phyloP scores from a whole-genome alignment of 805 yeast species.

The Nadsonia fulvescens region DNA sequence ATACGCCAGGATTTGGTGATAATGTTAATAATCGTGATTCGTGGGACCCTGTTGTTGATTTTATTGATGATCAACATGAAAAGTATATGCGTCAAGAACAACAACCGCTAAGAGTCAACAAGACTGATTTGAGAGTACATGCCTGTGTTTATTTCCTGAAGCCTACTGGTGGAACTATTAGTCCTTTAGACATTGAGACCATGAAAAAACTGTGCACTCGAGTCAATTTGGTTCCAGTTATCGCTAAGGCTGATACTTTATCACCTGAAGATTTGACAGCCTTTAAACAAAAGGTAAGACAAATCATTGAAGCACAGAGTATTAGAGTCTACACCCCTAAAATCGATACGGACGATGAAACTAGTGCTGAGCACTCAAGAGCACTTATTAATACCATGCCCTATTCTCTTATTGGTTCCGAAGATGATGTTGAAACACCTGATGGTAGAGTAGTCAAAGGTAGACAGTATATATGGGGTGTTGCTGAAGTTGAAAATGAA shows the following conservation, averaged over 20 bases:
- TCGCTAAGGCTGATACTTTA: conserved; percentile 65
- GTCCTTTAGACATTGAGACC: conserved; percentile 51
- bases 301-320: conserved; percentile 31
- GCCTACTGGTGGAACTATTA: conserved; percentile 45
- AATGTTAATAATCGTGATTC: conserved; percentile 70
- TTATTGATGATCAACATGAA: conserved; percentile 66
- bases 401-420: conserved; percentile 55
- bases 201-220: conserved; percentile 54
- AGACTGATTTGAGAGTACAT: conserved; percentile 56
- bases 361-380: conserved; percentile 8
- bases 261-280: conserved; percentile 34
- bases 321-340: conserved; percentile 40
- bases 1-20: conserved; percentile 91
- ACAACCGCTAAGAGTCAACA: conserved; percentile 41
- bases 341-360: conserved; percentile 21
- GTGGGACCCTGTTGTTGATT: conserved; percentile 53
- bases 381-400: conserved; percentile 32
- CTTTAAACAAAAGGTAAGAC: conserved; percentile 36
- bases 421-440: conserved; percentile 24
- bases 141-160: conserved; percentile 69
- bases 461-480: conserved; percentile 74
- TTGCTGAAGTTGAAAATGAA: conserved; percentile 87
- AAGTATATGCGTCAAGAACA: conserved; percentile 54
- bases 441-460: conserved; percentile 44
- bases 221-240: conserved; percentile 67